Conservation (phyloP, 352 stramenopile genomes). For the Phytophthora sansomeana region DNA sequence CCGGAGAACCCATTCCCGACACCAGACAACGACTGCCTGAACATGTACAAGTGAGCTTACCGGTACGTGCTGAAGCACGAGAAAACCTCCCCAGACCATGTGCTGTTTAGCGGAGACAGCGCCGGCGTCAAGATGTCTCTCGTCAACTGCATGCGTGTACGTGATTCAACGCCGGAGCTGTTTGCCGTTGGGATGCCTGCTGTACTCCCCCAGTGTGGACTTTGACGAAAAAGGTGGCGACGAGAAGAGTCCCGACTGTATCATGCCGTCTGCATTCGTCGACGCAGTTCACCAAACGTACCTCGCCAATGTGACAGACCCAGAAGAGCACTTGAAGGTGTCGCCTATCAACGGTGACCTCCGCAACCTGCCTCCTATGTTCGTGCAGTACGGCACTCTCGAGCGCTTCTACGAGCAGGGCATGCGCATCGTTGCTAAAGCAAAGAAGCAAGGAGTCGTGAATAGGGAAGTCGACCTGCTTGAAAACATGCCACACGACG, state of each 20-base stretch:
- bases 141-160: slow-evolving; percentile 26
- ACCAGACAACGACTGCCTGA: slow-evolving; percentile 30
- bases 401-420: slow-evolving; percentile 36
- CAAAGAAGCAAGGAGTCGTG: slow-evolving; percentile 24
- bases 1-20: slow-evolving; percentile 33
- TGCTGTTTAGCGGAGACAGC: slow-evolving; percentile 32
- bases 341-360: slow-evolving; percentile 31
- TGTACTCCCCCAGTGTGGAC: slow-evolving; percentile 21
- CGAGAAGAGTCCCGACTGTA: slow-evolving; percentile 32
- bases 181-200: slow-evolving; percentile 24
- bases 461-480: slow-evolving; percentile 36
- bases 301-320: slow-evolving; percentile 26
- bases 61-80: slow-evolving; percentile 25
- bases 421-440: slow-evolving; percentile 27
- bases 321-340: slow-evolving; percentile 21
- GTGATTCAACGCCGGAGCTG: slow-evolving; percentile 19
- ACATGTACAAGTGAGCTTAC: slow-evolving; percentile 22
- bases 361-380: slow-evolving; percentile 27
- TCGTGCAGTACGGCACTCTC: slow-evolving; percentile 35
- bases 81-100: slow-evolving; percentile 16
- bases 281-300: slow-evolving; percentile 34
- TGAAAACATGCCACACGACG: slow-evolving; percentile 34
- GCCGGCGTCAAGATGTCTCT: slow-evolving; percentile 32
- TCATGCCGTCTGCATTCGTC: slow-evolving; percentile 32
- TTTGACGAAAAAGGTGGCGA: slow-evolving; percentile 35